These are phyloP conservation scores for Aspergillus alliaceus DNA, from an alignment of 2,329 filamentous ascomycete species.

Conservation along the genomic window DNA sequence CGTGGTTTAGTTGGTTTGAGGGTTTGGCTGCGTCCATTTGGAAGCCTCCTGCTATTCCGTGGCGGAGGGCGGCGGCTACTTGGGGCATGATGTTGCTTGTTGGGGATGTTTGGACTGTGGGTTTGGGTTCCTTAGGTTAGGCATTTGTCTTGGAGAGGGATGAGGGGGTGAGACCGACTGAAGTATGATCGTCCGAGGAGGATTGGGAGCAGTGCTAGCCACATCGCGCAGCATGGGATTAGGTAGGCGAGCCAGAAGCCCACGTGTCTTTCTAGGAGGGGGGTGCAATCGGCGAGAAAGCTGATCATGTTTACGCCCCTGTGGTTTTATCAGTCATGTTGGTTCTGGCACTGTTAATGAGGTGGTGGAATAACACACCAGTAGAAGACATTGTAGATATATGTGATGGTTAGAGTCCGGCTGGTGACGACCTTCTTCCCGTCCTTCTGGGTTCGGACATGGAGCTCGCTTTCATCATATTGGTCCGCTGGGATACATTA, in stretches of 20 bases:
- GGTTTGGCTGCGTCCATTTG: neutral
- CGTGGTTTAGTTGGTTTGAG: neutral
- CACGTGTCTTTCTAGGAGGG: neutral
- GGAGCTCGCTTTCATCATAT: neutral
- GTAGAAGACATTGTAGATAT: neutral
- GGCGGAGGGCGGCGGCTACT: too few species aligned
- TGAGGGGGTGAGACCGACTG: too few species aligned
- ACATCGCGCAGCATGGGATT: neutral
- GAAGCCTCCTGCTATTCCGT: too few species aligned
- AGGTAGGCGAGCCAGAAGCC: neutral
- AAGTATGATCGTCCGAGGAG: too few species aligned
- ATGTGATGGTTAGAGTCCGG: neutral
- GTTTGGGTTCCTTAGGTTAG: too few species aligned
- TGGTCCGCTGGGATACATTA: neutral
- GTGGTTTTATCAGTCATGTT: too few species aligned
- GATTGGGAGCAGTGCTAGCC: neutral
- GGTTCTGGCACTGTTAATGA: too few species aligned
- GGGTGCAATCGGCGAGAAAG: neutral
- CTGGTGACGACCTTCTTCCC: neutral
- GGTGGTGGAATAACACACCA: neutral
- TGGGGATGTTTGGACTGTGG: too few species aligned
- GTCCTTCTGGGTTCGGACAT: neutral
- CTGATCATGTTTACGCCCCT: neutral
- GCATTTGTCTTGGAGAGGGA: too few species aligned
- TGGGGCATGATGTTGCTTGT: too few species aligned